These are phyloP conservation scores for Suhomyces taliae DNA, from an alignment of 1,139 yeast genomes.

Conservation along the genomic window DNA sequence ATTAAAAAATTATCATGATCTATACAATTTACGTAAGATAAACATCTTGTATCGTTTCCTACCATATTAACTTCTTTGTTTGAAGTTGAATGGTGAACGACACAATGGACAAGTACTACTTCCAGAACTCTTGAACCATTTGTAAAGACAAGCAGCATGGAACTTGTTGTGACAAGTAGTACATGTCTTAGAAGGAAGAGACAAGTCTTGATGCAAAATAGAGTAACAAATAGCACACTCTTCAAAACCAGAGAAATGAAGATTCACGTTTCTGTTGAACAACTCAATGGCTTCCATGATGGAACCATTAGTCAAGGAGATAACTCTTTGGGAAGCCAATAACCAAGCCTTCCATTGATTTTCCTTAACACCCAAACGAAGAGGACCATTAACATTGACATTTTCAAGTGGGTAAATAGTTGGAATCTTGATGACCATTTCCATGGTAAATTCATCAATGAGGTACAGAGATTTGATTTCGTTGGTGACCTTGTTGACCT, in stretches of 20 bases:
- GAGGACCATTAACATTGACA: constrained; percentile 73
- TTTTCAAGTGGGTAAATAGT: constrained; percentile 70
- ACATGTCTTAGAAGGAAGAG: constrained; percentile 86
- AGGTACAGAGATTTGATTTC: constrained; percentile 75
- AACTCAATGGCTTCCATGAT: constrained; percentile 79
- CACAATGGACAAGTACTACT: constrained; percentile 93
- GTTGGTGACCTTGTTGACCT: constrained; percentile 58
- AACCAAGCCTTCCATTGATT: constrained; percentile 96
- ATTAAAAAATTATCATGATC: no score
- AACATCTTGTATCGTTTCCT: no score
- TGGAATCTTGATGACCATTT: constrained; percentile 74
- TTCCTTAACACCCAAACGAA: constrained; percentile 86
- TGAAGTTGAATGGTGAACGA: constrained; percentile 69
- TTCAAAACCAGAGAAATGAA: constrained; percentile 89
- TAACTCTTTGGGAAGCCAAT: constrained; percentile 81
- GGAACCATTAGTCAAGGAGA: constrained; percentile 74
- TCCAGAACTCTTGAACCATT: constrained; percentile 96
- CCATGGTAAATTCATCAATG: constrained; percentile 88
- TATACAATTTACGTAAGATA: no score
- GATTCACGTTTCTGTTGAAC: constrained; percentile 74
- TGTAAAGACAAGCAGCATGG: constrained; percentile 95
- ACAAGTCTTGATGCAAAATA: constrained; percentile 84
- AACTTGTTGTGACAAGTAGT: constrained; percentile 89
- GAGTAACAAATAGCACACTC: constrained; percentile 97
- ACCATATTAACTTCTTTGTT: constrained; percentile 1